Base-by-base conservation (phyloP, 2,329 filamentous ascomycete species). In the Cryphonectria carpinicola region DNA sequence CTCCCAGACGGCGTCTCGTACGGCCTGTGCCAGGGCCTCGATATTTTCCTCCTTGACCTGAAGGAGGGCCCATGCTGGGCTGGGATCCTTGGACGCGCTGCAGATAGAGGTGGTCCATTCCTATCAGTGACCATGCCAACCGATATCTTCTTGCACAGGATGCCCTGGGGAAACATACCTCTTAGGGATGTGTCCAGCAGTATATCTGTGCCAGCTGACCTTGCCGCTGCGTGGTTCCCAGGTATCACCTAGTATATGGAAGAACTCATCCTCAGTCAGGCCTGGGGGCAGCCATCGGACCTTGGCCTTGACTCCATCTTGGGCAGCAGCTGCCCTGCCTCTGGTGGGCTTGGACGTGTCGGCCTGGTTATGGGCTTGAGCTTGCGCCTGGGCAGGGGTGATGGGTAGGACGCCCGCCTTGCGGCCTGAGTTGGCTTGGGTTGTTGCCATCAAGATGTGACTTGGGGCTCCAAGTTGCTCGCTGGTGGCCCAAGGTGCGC, bases 231-330 rank as follows among this genome's bases (percentile, higher is more conserved):
- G 93, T 4, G 87, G 76, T 76, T 90, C 92, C 95, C 95, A 98
- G 65, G 94, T 91, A 1, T 90, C 86, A 4, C 94, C 95, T 17
- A 98, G 80, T 11, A 90, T 86, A 19, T 83, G 80, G 76, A 90
- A 85, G 73, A 97, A 95, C 77, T 99, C 96, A 0, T 86, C 81
- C 77, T 93, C 88, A 0, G 93, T 97, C 79, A 99, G 85, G 11
- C 92, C 93, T 1, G 96, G 95, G 13, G 96, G 93, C 4, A 99
- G 87, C 70, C 95, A 89, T 67, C 97, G 90, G 68, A 98, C 86
- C 35, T 97, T 86, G 17, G 97, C 86, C 84, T 98, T 98, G 77
- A 97, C 87, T 71, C 93, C 92, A 54, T 72, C 71, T 37, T 72
- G 71, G 25, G 66, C 66, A 49, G 65, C 63, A n/a, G 66, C 76